Evolutionary conservation across 441 rosid genomes (phyloP), one percentile per base, ranked within the genome.

Genomic region (Gossypium davidsonii): DNA sequence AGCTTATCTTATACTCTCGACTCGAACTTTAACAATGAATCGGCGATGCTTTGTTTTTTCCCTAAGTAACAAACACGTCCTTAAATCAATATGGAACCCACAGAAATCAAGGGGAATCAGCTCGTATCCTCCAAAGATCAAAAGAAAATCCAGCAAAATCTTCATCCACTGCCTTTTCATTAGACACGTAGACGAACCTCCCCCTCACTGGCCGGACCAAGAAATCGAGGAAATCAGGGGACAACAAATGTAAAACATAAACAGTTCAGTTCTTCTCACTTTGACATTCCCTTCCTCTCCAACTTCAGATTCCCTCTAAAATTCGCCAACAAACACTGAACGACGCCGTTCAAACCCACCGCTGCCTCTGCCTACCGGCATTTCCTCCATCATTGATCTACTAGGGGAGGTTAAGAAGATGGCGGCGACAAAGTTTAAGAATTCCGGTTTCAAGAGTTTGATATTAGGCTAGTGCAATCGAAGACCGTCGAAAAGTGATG

Each of bases 391-490:
- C 1, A 72, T 92, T 5, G 94, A 91, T 20, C 88, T 92, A 17
- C 87, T 87, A 53, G 66, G 91, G 97, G 95, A 6, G 83, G 97
- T 14, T 87, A 87, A 80, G 97, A 94, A 76, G 97, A 97, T 0
- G 97, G 96, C 14, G 89, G 86, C 11, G 97, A 90, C 72, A 88
- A 92, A 82, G 97, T 90, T 84, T 83, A 94, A 90, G 75, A 88
- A 86, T 76, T 78, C 91, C 0, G 94, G 94, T 0, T 90, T 94
- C 78, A 90, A 92, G 83, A 81, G 82, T 82, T 71, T 1, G 94
- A 94, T 77, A 86, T 94, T 48, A 79, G 93, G 74, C 53, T 86
- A 6, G 95, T 93, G 4, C 97, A 94, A 68, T 82, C 92, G 62
- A 86, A 85, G 85, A 91, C 98, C 3, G 94, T 90, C 25, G 95